A percentile compares a stretch with the other conserved stretches of the same genome.
Conservation (phyloP, 2,329 filamentous ascomycete genomes). For the Colletotrichum sojae region DNA sequence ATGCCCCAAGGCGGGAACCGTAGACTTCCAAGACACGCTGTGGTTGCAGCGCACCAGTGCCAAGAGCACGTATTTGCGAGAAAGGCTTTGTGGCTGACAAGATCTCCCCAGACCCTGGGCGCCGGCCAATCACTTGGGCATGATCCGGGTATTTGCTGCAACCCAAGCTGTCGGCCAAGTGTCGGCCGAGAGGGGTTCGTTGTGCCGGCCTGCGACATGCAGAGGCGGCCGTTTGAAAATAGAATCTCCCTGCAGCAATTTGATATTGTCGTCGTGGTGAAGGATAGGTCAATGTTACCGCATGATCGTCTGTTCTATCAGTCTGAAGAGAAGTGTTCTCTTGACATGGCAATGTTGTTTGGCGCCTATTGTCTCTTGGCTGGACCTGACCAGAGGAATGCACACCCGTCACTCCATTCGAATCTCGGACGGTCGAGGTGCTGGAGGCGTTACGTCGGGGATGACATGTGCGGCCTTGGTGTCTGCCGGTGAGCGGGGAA, state of each 20-base stretch:
- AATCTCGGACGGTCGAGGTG: background rate
- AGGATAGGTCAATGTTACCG: background rate
- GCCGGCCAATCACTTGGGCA: constrained; percentile 1
- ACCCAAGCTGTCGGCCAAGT: constrained; percentile 12
- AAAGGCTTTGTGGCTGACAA: constrained; percentile 13
- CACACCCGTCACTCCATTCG: background rate
- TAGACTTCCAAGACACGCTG: constrained; percentile 24
- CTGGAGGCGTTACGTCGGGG: background rate
- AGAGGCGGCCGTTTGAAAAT: constrained; percentile 12
- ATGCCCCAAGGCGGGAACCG: constrained; percentile 19
- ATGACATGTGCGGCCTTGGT: background rate
- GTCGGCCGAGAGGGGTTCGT: background rate
- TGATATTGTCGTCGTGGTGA: background rate
- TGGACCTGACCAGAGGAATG: background rate
- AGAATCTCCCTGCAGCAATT: background rate
- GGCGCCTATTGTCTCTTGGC: constrained; percentile 2
- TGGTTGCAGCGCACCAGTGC: constrained; percentile 33
- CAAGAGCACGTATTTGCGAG: constrained; percentile 22
- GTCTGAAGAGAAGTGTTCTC: background rate
- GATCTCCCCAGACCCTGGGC: background rate
- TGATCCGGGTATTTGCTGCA: background rate
- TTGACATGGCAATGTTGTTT: background rate
- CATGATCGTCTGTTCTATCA: background rate
- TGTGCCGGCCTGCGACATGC: constrained; percentile 23
- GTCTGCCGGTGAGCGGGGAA: too few relatives aligned